phyloP scores from a whole-genome alignment of 352 stramenopile species.

The Globisporangium radiosum region DNA sequence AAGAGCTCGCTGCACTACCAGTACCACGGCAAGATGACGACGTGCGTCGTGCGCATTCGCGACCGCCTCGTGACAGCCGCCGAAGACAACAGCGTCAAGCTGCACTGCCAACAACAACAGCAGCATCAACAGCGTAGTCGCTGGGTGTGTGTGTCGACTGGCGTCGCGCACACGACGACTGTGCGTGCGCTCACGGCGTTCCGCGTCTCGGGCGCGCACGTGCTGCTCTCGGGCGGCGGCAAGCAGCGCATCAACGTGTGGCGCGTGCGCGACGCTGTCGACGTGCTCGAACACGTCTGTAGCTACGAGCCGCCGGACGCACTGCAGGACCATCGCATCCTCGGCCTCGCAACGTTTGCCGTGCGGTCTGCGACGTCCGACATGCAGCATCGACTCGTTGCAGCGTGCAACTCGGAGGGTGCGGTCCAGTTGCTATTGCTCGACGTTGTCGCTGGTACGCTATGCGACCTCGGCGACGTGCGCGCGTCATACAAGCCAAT shows the following conservation, averaged over 20 bases:
- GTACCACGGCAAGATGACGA: slow-evolving; percentile 73
- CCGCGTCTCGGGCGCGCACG: slow-evolving; percentile 20
- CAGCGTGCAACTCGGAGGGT: slow-evolving; percentile 75
- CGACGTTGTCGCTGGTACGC: slow-evolving; percentile 22
- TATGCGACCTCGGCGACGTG: slow-evolving; percentile 48
- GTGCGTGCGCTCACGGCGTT: slow-evolving; percentile 64
- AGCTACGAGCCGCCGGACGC: slow-evolving; percentile 50
- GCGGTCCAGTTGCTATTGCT: slow-evolving; percentile 55
- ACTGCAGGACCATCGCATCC: slow-evolving; percentile 79
- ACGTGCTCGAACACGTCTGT: slow-evolving; percentile 49
- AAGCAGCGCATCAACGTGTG: slow-evolving; percentile 81
- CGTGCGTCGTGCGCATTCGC: slow-evolving; percentile 43
- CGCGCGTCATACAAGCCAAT: slow-evolving; percentile 73
- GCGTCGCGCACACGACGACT: slow-evolving; percentile 73
- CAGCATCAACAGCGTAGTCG: slow-evolving; percentile 8
- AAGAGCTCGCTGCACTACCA: slow-evolving; percentile 53
- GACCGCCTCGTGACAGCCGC: slow-evolving; percentile 55
- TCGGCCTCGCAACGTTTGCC: slow-evolving; percentile 56
- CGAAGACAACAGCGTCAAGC: slow-evolving; percentile 81
- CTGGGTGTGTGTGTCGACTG: slow-evolving; percentile 46
- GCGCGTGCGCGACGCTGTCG: slow-evolving; percentile 29
- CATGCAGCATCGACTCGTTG: slow-evolving; percentile 33
- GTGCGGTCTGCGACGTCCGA: slow-evolving; percentile 7
- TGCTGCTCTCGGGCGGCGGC: slow-evolving; percentile 68
- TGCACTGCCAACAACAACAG: slow-evolving; percentile 28